Conservation (phyloP, 2,329 filamentous ascomycete genomes). For the Chaetomium globosum region DNA sequence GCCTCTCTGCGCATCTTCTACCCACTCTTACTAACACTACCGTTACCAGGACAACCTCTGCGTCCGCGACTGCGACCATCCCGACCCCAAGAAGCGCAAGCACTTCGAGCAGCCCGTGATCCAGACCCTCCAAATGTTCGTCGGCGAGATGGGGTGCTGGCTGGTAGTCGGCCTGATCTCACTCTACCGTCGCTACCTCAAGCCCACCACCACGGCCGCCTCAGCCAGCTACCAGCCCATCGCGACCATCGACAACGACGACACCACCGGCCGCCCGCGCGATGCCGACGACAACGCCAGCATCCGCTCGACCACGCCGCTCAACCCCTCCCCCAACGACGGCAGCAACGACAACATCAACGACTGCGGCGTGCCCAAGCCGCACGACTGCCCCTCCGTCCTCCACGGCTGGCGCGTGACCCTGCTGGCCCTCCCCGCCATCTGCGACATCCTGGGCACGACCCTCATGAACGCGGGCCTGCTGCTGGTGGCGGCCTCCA, state of each 20-base stretch:
- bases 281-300: constrained; percentile 50
- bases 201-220: constrained; percentile 44
- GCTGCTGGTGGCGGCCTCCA: constrained; percentile 89
- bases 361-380: constrained; percentile 44
- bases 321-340: constrained; percentile 38
- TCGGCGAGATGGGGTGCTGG: constrained; percentile 96
- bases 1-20: not conserved
- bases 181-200: constrained; percentile 61
- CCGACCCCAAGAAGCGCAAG: constrained; percentile 65
- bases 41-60: constrained; percentile 84
- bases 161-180: constrained; percentile 75
- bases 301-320: constrained; percentile 48
- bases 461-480: constrained; percentile 97
- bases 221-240: constrained; percentile 67
- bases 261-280: constrained; percentile 42
- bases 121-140: constrained; percentile 97
- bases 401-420: constrained; percentile 72
- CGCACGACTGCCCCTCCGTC: constrained; percentile 55
- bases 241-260: constrained; percentile 50
- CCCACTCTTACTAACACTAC: constrained; percentile 1
- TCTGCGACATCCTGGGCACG: constrained; percentile 92
- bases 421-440: constrained; percentile 80
- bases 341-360: constrained; percentile 35
- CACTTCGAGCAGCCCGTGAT: constrained; percentile 94
- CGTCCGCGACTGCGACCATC: constrained; percentile 80